Evolutionary conservation across 2,329 filamentous ascomycete species (phyloP).

Genomic region (Penicillium sp.): DNA sequence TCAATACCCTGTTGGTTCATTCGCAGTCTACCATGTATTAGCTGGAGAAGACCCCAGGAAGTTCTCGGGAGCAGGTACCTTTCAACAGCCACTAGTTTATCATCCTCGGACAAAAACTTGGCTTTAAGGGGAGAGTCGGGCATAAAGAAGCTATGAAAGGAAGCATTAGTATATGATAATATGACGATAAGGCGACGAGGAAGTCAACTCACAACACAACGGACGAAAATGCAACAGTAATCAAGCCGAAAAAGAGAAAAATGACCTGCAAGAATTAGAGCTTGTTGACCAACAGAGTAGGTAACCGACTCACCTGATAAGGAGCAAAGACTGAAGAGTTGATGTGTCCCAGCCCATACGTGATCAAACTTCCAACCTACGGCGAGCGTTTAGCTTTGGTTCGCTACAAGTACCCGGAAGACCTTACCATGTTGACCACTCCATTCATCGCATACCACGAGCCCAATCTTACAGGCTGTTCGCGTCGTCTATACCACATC

Average conservation of each 20-base stretch:
- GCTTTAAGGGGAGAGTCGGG: conserved; percentile 64
- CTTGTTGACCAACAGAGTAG: too few species aligned
- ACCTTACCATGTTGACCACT: conserved; percentile 51
- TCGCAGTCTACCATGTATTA: conserved; percentile 37
- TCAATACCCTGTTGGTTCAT: conserved; percentile 51
- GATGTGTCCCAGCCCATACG: conserved; percentile 55
- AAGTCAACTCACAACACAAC: conserved; percentile 45
- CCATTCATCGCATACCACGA: conserved; percentile 60
- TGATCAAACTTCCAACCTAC: conserved; percentile 53
- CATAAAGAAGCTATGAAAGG: conserved; percentile 48
- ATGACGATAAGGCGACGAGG: neutral
- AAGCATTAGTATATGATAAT: neutral
- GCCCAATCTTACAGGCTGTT: conserved; percentile 52
- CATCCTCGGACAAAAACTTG: conserved; percentile 56
- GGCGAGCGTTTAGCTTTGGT: neutral
- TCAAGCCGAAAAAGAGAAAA: conserved; percentile 41
- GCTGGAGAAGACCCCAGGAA: neutral
- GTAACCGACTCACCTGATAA: conserved; percentile 47
- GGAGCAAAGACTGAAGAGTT: conserved; percentile 43
- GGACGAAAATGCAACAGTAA: conserved; percentile 54
- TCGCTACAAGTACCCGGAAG: neutral
- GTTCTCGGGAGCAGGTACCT: conserved; percentile 28
- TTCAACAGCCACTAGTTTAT: conserved; percentile 61
- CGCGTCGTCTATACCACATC: conserved; percentile 56
- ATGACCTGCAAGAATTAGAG: conserved; percentile 26